Conservation (phyloP, 495 filamentous ascomycete species). For the Hapsidospora chrysogenum region DNA sequence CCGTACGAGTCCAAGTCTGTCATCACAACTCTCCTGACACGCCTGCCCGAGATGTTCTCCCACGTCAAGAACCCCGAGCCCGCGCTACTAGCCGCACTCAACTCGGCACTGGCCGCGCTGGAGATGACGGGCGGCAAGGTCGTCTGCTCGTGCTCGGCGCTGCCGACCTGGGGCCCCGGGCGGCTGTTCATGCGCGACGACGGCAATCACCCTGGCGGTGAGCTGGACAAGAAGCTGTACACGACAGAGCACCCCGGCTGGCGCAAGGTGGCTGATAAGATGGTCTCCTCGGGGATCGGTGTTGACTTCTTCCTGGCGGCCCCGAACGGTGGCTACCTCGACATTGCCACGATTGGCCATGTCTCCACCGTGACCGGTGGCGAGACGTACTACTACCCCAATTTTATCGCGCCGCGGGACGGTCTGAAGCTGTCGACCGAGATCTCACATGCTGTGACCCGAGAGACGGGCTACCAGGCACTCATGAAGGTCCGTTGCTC, state of each 20-base stretch:
- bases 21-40: constrained; percentile 67
- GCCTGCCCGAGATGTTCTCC: constrained; percentile 71
- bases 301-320: constrained; percentile 90
- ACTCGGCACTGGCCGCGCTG: constrained; percentile 64
- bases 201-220: constrained; percentile 66
- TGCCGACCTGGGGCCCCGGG: constrained; percentile 85
- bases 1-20: constrained; percentile 82
- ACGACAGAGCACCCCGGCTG: constrained; percentile 76
- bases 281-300: constrained; percentile 79
- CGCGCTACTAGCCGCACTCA: constrained; percentile 67
- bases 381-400: constrained; percentile 90
- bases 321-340: constrained; percentile 75
- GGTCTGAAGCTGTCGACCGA: constrained; percentile 69
- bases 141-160: constrained; percentile 62
- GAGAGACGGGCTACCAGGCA: constrained; percentile 91
- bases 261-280: constrained; percentile 66
- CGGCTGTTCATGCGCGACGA: constrained; percentile 73
- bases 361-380: constrained; percentile 69
- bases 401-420: constrained; percentile 79
- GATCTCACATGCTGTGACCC: constrained; percentile 69
- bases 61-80: constrained; percentile 77
- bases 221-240: constrained; percentile 84
- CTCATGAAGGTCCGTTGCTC: constrained; percentile 98
- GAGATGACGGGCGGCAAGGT: constrained; percentile 83
- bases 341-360: constrained; percentile 81